Base-by-base conservation (phyloP, 768 basidiomycete species). In the Ramaria rubella region DNA sequence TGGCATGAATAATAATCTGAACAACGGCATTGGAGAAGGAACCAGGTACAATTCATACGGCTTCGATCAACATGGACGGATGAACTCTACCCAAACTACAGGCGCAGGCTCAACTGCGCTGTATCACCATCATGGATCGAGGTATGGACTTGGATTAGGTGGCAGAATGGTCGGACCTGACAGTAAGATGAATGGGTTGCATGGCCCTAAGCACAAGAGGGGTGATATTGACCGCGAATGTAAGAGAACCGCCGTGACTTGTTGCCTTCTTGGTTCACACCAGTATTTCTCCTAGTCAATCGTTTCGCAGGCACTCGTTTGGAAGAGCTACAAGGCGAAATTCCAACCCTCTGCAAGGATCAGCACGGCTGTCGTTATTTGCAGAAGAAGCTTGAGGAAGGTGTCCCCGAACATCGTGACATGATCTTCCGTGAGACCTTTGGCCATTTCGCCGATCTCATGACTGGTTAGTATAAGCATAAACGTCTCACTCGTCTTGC, bases 341-440 rank as follows among this genome's bases (percentile, higher is more conserved):
- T 99, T 58, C 84, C 93, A 14, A 77, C 82, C 1, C 73, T 99
- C 17, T 98, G 96, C 82, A 98, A 98, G 70, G 96, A 99, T 71
- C 96, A 99, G 71, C 95, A 98, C 70, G 96, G 96, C 2, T 99
- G 96, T 67, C 83, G 96, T 33, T 99, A 97, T 68, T 74, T 99
- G 57, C 96, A 99, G 73, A 98, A 98, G 83, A 97, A 98, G 73
- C 79, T 99, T 24, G 96, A 99, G 69, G 96, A 99, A 67, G 91
- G 90, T 55, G 82, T 87, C 58, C 81, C 95, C 4, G 94, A 95
- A 69, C 94, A 99, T 71, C 83, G 96, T 52, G 96, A 99, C 66
- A 94, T 98, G 90, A 99, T 99, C 69, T 99, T 97, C 81, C 82
- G 89, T 58, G 96, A 99, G 75, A 97, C 95, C 1, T 98, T 95